Conservation (phyloP, 345 rosid species). For the Rubroshorea leprosula region DNA sequence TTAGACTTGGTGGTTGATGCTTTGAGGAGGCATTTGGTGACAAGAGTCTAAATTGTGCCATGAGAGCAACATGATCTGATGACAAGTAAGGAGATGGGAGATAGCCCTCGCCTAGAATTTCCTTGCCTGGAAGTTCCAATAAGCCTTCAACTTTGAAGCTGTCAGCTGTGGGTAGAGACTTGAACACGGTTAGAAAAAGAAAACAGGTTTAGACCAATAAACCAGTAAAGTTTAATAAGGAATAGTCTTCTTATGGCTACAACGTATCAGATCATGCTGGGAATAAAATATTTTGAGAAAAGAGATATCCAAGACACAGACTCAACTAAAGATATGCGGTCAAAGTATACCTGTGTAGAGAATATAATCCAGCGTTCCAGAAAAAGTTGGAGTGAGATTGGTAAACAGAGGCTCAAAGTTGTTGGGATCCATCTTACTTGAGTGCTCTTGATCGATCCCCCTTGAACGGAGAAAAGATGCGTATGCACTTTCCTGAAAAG, state of each 20-base stretch:
- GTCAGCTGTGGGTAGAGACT: neutral
- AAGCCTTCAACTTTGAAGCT: neutral
- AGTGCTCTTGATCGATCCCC: constrained; percentile 8
- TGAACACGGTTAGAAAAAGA: too few relatives aligned
- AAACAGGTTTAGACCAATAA: too few relatives aligned
- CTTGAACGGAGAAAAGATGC: neutral
- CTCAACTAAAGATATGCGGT: neutral
- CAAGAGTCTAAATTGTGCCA: neutral
- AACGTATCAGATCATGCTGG: too few relatives aligned
- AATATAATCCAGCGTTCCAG: constrained; percentile 14
- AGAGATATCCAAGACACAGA: neutral
- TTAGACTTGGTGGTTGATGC: neutral
- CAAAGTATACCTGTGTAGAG: constrained; percentile 13
- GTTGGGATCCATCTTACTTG: constrained; percentile 5
- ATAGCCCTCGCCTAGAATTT: neutral
- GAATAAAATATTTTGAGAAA: too few relatives aligned
- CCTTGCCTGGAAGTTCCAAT: neutral
- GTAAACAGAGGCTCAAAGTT: constrained; percentile 13
- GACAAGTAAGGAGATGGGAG: neutral
- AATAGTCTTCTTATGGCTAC: too few relatives aligned
- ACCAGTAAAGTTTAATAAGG: too few relatives aligned
- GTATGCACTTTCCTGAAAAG: constrained; percentile 14
- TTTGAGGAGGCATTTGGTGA: neutral
- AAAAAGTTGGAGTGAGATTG: neutral
- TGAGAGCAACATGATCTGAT: neutral